Evolutionary conservation across 148 eudicot genomes (phyloP), one percentile per base, ranked within the genome.

Genomic region (Rhododendron mucronatum): DNA sequence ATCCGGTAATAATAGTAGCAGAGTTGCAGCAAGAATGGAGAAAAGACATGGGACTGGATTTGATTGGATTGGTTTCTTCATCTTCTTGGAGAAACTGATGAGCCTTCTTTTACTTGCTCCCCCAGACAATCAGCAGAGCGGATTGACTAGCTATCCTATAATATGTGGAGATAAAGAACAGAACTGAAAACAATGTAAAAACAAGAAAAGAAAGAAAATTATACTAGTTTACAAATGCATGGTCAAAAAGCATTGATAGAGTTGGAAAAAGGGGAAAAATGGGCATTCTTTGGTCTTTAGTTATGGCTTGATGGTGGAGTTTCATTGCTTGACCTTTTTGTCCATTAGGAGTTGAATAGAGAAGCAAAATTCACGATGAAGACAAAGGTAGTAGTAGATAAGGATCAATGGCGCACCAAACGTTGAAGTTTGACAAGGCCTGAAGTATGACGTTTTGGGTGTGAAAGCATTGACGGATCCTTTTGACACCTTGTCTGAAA

Each of bases 1-100:
- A 30, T 55, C 14, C 9, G 35, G 41, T 39, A 55, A n/a, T 39
- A 73, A n/a, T 11, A 80, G 76, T 2, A 87, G 86, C 71, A 67
- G 74, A 67, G 47, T 84, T 59, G 74, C 20, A 12, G 71, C 15
- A 63, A 84, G 35, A 57, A 69, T 61, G 23, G 37, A 48, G 47
- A 53, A 57, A 41, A 80, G 44, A 81, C 9, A 51, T 20, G 59
- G 80, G 55, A 30, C 35, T 51, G 44, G 83, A 65, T 30, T 41
- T 75, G 86, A 55, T 53, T 7, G 82, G 81, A 76, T 84, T 55
- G 73, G 7, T 76, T 76, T 84, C 78, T 63, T 86, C 87, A 80
- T 86, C 63, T 28, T 33, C 63, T 10, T 59, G 16, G 77, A 14
- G 82, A 30, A 51, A 4, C 13, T 15, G 21, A 65, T 15, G 28